Evolutionary conservation across 2,329 filamentous ascomycete species (phyloP), one percentile per base, ranked within the genome.

Genomic region (Beauveria medogensis): DNA sequence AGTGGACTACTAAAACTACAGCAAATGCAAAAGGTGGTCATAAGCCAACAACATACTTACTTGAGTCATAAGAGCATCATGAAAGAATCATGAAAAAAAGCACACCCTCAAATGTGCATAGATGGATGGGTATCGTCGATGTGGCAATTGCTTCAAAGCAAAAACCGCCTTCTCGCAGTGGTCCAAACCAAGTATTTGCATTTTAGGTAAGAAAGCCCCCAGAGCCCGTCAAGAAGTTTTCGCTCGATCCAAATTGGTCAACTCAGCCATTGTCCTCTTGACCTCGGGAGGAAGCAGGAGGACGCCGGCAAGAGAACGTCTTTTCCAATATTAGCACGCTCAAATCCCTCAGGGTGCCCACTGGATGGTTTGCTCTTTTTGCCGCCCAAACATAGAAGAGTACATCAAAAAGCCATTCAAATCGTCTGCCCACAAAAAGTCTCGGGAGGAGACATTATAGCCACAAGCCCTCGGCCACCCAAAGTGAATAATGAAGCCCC

Each of bases 401-500:
- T 60, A 55, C 59, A 64, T 60, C 61, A 64, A 69, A 66, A 64
- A 66, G 65, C 65, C 63, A 60, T 48, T 28, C 40, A 64, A 63
- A 66, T 66, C 66, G 56, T 66, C 34, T 58, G 48, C 60, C 46
- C 14, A 55, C 20, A 28, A 18, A 18, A 47, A 73, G 70, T 72
- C 69, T 64, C 62, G 67, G 48, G 47, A 63, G 51, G 60, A 60
- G 65, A 65, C 67, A 43, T 22, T 18, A 64, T 65, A 68, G 69
- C 72, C 73, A 76, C 72, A 67, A 76, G 73, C 72, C 73, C 72
- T 70, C 73, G 69, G 67, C 70, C 67, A 60, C 58, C 60, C 54
- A 69, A 71, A 59, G 67, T 69, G 67, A 71, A 63, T 64, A 68
- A 65, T 75, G 69, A 77, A 79, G 78, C 80, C 81, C 80, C 77